phyloP scores from a whole-genome alignment of 305 asterid genomes.

The Fraxinus paxiana region DNA sequence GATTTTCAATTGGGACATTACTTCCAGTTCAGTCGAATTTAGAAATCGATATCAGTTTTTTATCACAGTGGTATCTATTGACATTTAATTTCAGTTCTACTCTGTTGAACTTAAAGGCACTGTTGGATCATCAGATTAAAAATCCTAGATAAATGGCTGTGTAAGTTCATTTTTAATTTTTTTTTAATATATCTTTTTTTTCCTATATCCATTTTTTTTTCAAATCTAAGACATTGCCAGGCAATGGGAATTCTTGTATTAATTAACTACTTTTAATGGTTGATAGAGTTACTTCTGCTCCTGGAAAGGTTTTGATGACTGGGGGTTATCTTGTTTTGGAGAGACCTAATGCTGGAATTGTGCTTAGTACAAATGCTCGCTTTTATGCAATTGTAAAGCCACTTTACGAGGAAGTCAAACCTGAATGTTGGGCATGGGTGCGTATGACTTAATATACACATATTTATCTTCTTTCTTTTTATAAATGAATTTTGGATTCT shows the following conservation, averaged over 20 bases:
- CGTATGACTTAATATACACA: background rate
- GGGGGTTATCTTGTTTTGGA: slow-evolving; percentile 93
- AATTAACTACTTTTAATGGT: slow-evolving; percentile 25
- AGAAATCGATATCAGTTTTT: background rate
- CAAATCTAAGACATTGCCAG: slow-evolving; percentile 6
- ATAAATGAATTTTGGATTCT: background rate
- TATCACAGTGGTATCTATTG: background rate
- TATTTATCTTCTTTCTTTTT: background rate
- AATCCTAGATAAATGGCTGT: background rate
- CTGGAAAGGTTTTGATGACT: slow-evolving; percentile 94
- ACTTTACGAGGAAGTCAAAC: slow-evolving; percentile 50
- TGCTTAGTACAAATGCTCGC: slow-evolving; percentile 90
- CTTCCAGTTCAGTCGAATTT: background rate
- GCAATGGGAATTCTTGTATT: background rate
- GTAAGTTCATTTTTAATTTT: background rate
- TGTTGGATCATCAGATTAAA: background rate
- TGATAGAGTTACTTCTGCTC: slow-evolving; percentile 86
- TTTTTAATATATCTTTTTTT: background rate
- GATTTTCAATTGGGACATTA: background rate
- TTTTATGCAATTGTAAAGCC: slow-evolving; percentile 90
- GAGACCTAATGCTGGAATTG: slow-evolving; percentile 96
- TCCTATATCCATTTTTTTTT: background rate
- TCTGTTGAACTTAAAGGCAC: background rate
- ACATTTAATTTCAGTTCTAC: background rate
- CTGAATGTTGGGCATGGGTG: slow-evolving; percentile 90